These are phyloP conservation scores for Coelastrella sp. DNA, from an alignment of 139 green algal genomes.

Conservation along the genomic window DNA sequence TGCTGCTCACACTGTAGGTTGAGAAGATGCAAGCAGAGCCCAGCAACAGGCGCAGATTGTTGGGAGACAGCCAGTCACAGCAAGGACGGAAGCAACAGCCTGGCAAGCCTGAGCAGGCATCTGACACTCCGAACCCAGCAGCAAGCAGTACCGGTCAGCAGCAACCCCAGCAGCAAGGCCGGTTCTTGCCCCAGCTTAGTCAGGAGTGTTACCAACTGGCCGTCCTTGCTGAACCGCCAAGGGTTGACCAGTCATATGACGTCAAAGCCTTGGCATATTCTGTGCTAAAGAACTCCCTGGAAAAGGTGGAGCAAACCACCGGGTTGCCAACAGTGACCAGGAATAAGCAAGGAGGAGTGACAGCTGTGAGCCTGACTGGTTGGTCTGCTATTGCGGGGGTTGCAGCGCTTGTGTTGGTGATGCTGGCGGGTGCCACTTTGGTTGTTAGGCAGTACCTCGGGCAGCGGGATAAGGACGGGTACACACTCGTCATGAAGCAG, in stretches of 20 bases:
- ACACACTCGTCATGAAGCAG: slow-evolving; percentile 42
- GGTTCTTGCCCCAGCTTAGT: slow-evolving; percentile 29
- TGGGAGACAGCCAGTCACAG: slow-evolving; percentile 3
- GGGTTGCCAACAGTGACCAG: slow-evolving; percentile 49
- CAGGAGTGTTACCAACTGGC: slow-evolving; percentile 62
- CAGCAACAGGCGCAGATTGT: background rate
- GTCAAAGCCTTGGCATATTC: slow-evolving; percentile 60
- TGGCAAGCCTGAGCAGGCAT: background rate
- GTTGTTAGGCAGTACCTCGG: slow-evolving; percentile 26
- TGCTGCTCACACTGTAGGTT: slow-evolving; percentile 23
- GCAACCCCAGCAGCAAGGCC: background rate
- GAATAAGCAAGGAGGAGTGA: slow-evolving; percentile 35
- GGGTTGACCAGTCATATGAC: slow-evolving; percentile 16
- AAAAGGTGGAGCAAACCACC: slow-evolving; percentile 55
- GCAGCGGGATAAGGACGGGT: background rate
- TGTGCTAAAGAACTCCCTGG: slow-evolving; percentile 38
- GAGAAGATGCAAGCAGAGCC: slow-evolving; percentile 11
- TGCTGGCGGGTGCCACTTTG: slow-evolving; percentile 44
- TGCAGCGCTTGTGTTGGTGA: slow-evolving; percentile 65
- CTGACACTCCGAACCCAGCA: background rate
- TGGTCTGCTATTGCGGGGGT: slow-evolving; percentile 73
- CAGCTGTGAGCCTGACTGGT: slow-evolving; percentile 79
- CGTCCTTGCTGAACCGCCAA: slow-evolving; percentile 66
- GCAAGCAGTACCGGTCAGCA: background rate
- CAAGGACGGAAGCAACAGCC: slow-evolving; percentile 27